phyloP scores from a whole-genome alignment of 805 yeast species.

The Ogataea methylovora region DNA sequence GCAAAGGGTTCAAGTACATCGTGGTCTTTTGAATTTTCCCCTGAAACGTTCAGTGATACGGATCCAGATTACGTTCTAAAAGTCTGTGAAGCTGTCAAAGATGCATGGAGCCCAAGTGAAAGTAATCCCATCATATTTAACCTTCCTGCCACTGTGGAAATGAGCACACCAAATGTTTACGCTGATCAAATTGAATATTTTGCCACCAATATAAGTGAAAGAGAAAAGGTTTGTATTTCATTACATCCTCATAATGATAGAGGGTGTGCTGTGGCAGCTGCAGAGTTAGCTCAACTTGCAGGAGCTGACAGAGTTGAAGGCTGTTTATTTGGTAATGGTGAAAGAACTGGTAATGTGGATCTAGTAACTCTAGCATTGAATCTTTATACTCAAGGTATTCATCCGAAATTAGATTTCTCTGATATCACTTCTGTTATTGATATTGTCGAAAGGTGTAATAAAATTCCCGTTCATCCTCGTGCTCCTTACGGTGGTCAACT shows the following conservation, averaged over 20 bases:
- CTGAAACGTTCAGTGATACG: conserved; percentile 73
- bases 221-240: conserved; percentile 67
- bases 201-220: conserved; percentile 47
- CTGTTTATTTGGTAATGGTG: conserved; percentile 80
- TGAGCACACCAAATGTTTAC: conserved; percentile 72
- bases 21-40: conserved; percentile 76
- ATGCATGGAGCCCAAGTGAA: conserved; percentile 63
- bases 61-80: conserved; percentile 53
- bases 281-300: conserved; percentile 73
- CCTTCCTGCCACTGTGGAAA: conserved; percentile 80
- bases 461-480: conserved; percentile 70
- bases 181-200: conserved; percentile 84
- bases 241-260: conserved; percentile 81
- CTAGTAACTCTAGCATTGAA: conserved; percentile 71
- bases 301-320: conserved; percentile 91
- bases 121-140: conserved; percentile 70
- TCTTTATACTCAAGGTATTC: conserved; percentile 70
- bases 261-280: conserved; percentile 87
- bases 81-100: conserved; percentile 69
- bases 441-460: conserved; percentile 71
- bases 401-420: conserved; percentile 65
- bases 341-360: conserved; percentile 83
- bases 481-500: conserved; percentile 81
- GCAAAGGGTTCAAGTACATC: conserved; percentile 42
- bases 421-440: conserved; percentile 61